A percentile compares a stretch with the other conserved stretches of the same genome.
phyloP scores from a whole-genome alignment of 176 grass and related monocot genomes.

The Raddia distichophylla region DNA sequence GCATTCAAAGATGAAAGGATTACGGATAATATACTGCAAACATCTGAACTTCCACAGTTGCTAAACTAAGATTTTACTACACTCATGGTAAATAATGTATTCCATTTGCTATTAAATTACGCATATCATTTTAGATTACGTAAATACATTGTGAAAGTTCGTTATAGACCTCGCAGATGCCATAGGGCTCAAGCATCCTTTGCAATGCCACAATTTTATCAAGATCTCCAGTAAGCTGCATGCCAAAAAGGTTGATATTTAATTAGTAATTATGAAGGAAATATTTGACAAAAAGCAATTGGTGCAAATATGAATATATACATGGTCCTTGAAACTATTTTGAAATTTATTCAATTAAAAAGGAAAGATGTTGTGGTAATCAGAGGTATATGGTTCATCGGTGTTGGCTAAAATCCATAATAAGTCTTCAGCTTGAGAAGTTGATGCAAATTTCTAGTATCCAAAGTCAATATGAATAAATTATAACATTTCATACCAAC shows the following conservation, averaged over 20 bases:
- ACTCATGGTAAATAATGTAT: neutral
- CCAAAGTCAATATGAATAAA: constrained; percentile 13
- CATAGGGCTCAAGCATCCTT: constrained; percentile 91
- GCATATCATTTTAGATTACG: neutral
- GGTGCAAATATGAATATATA: neutral
- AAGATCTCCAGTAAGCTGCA: constrained; percentile 86
- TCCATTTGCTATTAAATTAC: neutral
- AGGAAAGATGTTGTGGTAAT: neutral
- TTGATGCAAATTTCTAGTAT: neutral
- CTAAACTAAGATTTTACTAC: neutral
- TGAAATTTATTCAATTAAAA: neutral
- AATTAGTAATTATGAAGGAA: neutral
- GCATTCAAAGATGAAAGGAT: neutral
- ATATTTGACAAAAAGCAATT: constrained; percentile 3
- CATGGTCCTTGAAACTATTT: neutral
- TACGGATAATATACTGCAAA: neutral
- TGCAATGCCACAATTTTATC: constrained; percentile 93
- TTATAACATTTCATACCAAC: neutral
- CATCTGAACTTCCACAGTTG: neutral
- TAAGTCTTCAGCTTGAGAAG: neutral
- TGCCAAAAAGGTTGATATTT: constrained; percentile 17
- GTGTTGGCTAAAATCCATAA: neutral
- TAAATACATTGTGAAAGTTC: neutral
- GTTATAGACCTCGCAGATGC: constrained; percentile 83
- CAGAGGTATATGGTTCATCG: neutral